Evolutionary conservation across 2,329 filamentous ascomycete species (phyloP), one percentile per base, ranked within the genome.

Genomic region (Fusarium nisikadoi): DNA sequence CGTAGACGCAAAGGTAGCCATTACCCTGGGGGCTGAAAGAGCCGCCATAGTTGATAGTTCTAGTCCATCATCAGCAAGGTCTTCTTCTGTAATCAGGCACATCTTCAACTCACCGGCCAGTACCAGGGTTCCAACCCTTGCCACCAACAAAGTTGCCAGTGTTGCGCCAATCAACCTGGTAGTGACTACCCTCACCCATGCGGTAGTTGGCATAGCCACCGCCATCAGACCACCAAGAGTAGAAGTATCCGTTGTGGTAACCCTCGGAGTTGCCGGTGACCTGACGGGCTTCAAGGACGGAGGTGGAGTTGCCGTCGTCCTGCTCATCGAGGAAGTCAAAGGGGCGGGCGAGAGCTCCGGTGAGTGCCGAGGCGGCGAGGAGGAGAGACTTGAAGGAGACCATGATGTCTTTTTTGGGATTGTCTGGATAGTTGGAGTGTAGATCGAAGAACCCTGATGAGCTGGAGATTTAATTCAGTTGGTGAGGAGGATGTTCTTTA

Each of bases 121-220:
- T 66, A 45, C 63, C 63, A 9, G 63, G 63, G 62, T 66, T 66
- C 61, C 61, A 66, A 14, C 63, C 63, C 43, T 66, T 66, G 0
- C 63, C 63, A 35, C 62, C 63, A 13, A 66, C 63, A 66, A 66
- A 66, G 61, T 66, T 66, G 4, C 61, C 63, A 10, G 61, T 66
- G 62, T 66, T 66, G 7, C 63, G 63, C 63, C 62, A 66, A 8
- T 66, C 52, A 33, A 66, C 62, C 43, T 4, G 0, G 38, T 66
- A 66, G 25, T 43, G 50, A 6, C 63, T 66, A 6, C 63, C 63
- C 38, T 66, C 63, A 9, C 63, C 63, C 63, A 66, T 66, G 0
- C 1, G 29, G 43, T 66, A 66, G 31, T 66, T 54, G 3, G 62
- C 63, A 31, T 66, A 66, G 1, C 63, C 63, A 8, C 61, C 62